Percentiles rank a stretch among this genome's conserved stretches.
Evolutionary conservation across 2,329 filamentous ascomycete genomes (phyloP).

Genomic region (Fusarium subglutinans): DNA sequence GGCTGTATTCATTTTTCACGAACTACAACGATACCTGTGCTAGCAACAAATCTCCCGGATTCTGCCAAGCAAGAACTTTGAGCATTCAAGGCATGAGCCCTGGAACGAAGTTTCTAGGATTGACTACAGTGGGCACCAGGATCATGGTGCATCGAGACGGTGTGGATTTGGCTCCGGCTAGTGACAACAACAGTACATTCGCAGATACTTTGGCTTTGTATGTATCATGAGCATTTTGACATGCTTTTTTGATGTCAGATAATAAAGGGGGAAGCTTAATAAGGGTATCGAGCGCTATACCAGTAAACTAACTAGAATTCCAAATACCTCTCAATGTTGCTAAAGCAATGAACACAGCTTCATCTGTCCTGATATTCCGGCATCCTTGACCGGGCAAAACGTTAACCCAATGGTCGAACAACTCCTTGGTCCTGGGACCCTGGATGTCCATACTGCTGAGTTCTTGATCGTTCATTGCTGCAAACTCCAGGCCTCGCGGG

Average conservation of each 20-base stretch:
- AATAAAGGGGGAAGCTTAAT: not conserved
- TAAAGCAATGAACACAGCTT: conserved; percentile 81
- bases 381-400: conserved; percentile 83
- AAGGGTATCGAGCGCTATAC: conserved; percentile 39
- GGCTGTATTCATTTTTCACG: conserved; percentile 74
- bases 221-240: conserved; percentile 26
- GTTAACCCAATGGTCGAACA: conserved; percentile 89
- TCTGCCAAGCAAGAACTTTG: conserved; percentile 59
- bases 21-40: conserved; percentile 66
- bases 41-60: conserved; percentile 50
- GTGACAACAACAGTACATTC: conserved; percentile 44
- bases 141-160: conserved; percentile 42
- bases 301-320: conserved; percentile 47
- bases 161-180: conserved; percentile 32
- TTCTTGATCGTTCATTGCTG: conserved; percentile 68
- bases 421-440: conserved; percentile 69
- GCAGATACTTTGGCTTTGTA: conserved; percentile 44
- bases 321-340: conserved; percentile 71
- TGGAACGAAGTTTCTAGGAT: conserved; percentile 39
- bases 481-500: conserved; percentile 80
- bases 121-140: conserved; percentile 43
- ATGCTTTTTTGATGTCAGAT: conserved; percentile 7
- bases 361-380: conserved; percentile 83
- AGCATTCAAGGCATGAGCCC: conserved; percentile 36
- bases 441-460: conserved; percentile 69